These are phyloP conservation scores for Vitis labrusca DNA, from an alignment of 164 flowering plant genomes.

Conservation along the genomic window DNA sequence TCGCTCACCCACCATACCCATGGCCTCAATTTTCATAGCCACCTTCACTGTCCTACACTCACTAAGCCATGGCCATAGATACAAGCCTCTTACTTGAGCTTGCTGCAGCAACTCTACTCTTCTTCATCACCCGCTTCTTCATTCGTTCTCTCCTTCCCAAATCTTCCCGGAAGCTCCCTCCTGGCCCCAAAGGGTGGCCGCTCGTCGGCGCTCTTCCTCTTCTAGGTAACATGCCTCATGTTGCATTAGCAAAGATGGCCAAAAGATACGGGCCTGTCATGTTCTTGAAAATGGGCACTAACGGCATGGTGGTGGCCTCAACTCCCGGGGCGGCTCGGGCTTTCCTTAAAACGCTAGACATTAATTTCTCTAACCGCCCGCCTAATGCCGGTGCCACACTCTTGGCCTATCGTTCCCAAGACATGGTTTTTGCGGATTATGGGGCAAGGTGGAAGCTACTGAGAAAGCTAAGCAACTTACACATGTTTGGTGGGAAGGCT, in stretches of 20 bases:
- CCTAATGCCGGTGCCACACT: constrained; percentile 33
- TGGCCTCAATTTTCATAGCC: no score
- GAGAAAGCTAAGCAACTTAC: constrained; percentile 34
- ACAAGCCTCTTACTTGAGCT: constrained; percentile 10
- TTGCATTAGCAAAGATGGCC: constrained; percentile 31
- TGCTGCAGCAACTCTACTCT: constrained; percentile 8
- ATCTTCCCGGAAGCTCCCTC: constrained; percentile 21
- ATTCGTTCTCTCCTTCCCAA: constrained; percentile 7
- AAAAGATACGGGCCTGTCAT: constrained; percentile 36
- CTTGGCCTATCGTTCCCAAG: constrained; percentile 28
- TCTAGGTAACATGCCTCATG: constrained; percentile 38
- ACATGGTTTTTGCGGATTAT: constrained; percentile 40
- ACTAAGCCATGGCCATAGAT: constrained; percentile 1
- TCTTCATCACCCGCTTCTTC: constrained; percentile 14
- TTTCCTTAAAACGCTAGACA: constrained; percentile 32
- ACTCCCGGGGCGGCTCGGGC: constrained; percentile 34
- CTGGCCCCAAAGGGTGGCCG: constrained; percentile 45
- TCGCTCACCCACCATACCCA: no score
- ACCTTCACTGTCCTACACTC: no score
- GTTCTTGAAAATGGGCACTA: constrained; percentile 36
- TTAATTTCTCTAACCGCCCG: constrained; percentile 34
- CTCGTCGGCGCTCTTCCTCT: constrained; percentile 35
- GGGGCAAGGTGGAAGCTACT: constrained; percentile 41
- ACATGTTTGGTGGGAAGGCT: constrained; percentile 44
- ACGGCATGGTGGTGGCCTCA: constrained; percentile 37